Evolutionary conservation across 805 yeast species (phyloP).

Genomic region (Jamesozyma hellenica): DNA sequence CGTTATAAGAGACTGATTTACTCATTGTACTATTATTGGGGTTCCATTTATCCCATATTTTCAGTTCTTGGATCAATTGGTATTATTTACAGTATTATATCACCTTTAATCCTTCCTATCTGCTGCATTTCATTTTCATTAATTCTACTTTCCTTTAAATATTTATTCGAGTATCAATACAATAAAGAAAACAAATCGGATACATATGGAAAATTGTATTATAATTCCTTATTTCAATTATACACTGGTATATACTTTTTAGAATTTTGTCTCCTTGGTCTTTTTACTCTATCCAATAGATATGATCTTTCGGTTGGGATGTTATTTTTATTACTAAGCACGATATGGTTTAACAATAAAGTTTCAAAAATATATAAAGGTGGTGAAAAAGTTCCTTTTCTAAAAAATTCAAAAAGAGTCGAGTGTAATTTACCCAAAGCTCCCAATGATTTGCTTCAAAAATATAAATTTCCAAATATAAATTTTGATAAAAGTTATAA

Average conservation of each 20-base stretch:
- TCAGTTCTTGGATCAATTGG: slow-evolving; percentile 74
- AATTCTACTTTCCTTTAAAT: slow-evolving; percentile 58
- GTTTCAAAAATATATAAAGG: slow-evolving; percentile 2
- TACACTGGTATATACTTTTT: slow-evolving; percentile 75
- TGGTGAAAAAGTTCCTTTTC: background rate
- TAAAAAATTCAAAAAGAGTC: background rate
- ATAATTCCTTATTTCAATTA: slow-evolving; percentile 63
- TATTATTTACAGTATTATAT: slow-evolving; percentile 63
- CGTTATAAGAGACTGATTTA: slow-evolving; percentile 36
- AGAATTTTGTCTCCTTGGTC: slow-evolving; percentile 68
- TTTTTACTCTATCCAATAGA: slow-evolving; percentile 52
- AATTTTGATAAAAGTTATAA: slow-evolving; percentile 3
- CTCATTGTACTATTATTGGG: slow-evolving; percentile 55
- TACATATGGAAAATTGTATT: slow-evolving; percentile 61
- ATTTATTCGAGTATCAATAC: slow-evolving; percentile 51
- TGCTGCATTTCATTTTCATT: slow-evolving; percentile 47
- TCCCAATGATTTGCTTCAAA: background rate
- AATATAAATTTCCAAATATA: slow-evolving; percentile 4
- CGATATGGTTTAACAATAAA: background rate
- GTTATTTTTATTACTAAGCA: slow-evolving; percentile 29
- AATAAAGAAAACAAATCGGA: slow-evolving; percentile 45
- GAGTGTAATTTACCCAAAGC: background rate
- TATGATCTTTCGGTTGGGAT: slow-evolving; percentile 39
- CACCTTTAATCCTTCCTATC: slow-evolving; percentile 66
- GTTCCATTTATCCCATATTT: slow-evolving; percentile 64